These are phyloP conservation scores for Iberis amara DNA, from an alignment of 441 rosid genomes.

Conservation along the genomic window DNA sequence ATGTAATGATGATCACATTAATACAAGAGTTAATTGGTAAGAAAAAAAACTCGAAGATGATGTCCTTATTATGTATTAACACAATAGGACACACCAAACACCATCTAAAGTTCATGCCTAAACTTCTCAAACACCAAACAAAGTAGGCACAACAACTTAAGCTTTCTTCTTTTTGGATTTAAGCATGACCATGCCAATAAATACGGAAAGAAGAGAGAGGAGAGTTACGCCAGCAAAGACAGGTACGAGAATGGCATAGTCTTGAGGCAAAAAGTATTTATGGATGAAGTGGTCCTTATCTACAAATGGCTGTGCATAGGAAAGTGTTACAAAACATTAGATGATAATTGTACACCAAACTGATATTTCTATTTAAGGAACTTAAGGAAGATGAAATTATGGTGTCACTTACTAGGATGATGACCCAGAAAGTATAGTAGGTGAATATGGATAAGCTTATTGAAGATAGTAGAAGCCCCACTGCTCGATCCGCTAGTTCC, in stretches of 20 bases:
- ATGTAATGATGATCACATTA: conserved; percentile 14
- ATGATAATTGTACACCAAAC: not conserved
- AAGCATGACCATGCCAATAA: conserved; percentile 75
- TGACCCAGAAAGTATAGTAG: conserved; percentile 88
- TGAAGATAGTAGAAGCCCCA: conserved; percentile 59
- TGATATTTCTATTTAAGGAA: not conserved
- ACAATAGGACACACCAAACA: too few species aligned
- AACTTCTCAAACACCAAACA: too few species aligned
- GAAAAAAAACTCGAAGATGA: too few species aligned
- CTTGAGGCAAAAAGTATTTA: conserved; percentile 82
- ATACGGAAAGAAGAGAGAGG: conserved; percentile 58
- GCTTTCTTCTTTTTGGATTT: conserved; percentile 82
- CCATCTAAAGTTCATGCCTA: too few species aligned
- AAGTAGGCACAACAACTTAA: conserved; percentile 14
- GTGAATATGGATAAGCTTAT: conserved; percentile 77
- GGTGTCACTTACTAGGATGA: conserved; percentile 55
- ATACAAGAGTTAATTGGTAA: not conserved
- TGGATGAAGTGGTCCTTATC: conserved; percentile 81
- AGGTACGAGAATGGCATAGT: conserved; percentile 80
- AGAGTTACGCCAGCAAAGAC: conserved; percentile 66
- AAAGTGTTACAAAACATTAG: not conserved
- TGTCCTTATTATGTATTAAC: too few species aligned
- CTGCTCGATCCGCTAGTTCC: conserved; percentile 81
- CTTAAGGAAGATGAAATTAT: not conserved
- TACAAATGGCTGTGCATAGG: conserved; percentile 73